Evolutionary conservation across 1,284 basidiomycete genomes (phyloP), one percentile per base, ranked within the genome.

Genomic region (Golubevia sp.): DNA sequence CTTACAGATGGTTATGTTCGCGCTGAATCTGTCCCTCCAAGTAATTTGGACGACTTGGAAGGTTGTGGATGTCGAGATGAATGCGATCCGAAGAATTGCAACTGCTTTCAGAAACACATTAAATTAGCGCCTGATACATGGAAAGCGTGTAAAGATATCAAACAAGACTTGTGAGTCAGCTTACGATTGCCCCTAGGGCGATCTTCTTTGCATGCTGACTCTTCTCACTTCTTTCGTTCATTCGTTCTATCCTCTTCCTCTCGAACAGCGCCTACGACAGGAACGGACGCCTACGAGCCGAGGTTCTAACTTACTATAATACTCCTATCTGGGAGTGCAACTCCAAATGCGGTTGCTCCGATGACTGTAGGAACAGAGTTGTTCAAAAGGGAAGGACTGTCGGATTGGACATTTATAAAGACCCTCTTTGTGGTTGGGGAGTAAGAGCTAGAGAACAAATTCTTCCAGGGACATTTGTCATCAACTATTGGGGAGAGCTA

Each of bases 291-390:
- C 54, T 77, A 20, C 26, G 23, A 11, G 34, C 23, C 5, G 21
- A n/a, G 2, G 25, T 65, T 6, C 26, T 62, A 11, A 18, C 26
- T 8, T 49, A 21, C 38, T 4, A 30, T 13, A 64, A 62, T 11
- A 60, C 88, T 59, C 90, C 92, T 0, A 90, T 95, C 38, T 92
- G 92, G 75, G 94, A 96, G 83, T 97, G 94, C 82, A 93, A 94
- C 74, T 89, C 88, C 51, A 85, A 89, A 15, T 97, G 94, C 80
- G 86, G 87, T 0, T 97, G 94, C 84, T 89, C 89, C 2, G 89
- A 91, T 0, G 88, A 90, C 51, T 97, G 94, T 80, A 86, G 85
- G 56, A 96, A 96, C 83, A 85, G 93, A 76, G 93, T 94, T 73
- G 91, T 93, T 23, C 92, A 94, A 71, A 87, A 89, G 66, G 94